Conservation (phyloP, 1,284 basidiomycete genomes). For the Ceratobasidium sp. region DNA sequence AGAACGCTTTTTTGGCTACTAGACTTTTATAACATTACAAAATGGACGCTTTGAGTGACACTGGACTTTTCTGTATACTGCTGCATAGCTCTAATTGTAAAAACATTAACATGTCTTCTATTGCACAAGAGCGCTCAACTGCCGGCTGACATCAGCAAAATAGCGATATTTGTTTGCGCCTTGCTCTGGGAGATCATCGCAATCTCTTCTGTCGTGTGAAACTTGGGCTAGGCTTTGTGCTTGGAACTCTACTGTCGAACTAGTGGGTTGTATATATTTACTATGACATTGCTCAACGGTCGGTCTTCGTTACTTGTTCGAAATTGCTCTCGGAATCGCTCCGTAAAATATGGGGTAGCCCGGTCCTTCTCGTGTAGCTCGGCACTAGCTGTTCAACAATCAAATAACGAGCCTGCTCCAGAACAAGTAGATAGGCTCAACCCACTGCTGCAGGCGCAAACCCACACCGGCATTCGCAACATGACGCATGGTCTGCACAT, state of each 20-base stretch:
- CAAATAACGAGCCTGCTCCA: not conserved
- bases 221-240: not conserved
- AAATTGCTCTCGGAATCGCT: not conserved
- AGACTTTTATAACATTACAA: no score
- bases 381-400: not conserved
- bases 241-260: not conserved
- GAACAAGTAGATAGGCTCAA: not conserved
- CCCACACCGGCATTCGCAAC: conserved; percentile 34
- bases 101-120: not conserved
- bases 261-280: not conserved
- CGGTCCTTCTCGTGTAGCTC: conserved; percentile 3
- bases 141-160: not conserved
- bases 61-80: no score
- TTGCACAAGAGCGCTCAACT: not conserved
- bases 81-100: no score
- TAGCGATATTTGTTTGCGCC: no score
- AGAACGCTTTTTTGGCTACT: no score
- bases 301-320: not conserved
- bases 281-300: not conserved
- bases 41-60: no score
- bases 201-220: no score
- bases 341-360: not conserved
- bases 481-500: conserved; percentile 31
- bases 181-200: no score
- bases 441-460: conserved; percentile 23